Evolutionary conservation across 2,329 filamentous ascomycete species (phyloP).

Genomic region (Bertia moriformis): DNA sequence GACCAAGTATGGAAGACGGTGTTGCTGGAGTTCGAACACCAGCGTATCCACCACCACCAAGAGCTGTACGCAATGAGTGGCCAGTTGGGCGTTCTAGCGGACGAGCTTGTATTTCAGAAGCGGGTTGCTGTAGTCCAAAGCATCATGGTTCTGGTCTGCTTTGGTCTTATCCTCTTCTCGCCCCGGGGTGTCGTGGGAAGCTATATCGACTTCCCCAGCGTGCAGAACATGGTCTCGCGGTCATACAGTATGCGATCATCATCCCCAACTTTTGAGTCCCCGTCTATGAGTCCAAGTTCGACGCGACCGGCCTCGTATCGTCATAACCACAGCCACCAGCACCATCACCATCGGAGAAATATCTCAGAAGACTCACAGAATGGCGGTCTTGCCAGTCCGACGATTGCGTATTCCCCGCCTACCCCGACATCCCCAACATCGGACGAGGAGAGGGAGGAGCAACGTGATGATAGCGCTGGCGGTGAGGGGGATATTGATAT

Average conservation of each 20-base stretch:
- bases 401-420: not conserved
- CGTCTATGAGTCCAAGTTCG: not conserved
- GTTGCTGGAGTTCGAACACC: constrained; percentile 48
- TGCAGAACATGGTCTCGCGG: not conserved
- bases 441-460: not conserved
- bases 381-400: not conserved
- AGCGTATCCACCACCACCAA: constrained; percentile 43
- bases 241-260: not conserved
- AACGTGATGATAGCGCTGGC: too few species aligned
- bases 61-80: constrained; percentile 45
- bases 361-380: not conserved
- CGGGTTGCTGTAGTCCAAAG: constrained; percentile 52
- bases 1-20: constrained; percentile 60
- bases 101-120: constrained; percentile 34
- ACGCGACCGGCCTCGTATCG: not conserved
- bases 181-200: not conserved
- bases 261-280: not conserved
- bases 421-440: not conserved
- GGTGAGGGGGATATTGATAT: too few species aligned
- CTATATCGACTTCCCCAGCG: constrained; percentile 1
- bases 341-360: not conserved
- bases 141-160: constrained; percentile 46
- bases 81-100: constrained; percentile 46
- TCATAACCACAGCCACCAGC: not conserved
- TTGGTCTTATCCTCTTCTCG: constrained; percentile 44